Base-by-base conservation (phyloP, 768 basidiomycete genomes). In the Mycena amicta region DNA sequence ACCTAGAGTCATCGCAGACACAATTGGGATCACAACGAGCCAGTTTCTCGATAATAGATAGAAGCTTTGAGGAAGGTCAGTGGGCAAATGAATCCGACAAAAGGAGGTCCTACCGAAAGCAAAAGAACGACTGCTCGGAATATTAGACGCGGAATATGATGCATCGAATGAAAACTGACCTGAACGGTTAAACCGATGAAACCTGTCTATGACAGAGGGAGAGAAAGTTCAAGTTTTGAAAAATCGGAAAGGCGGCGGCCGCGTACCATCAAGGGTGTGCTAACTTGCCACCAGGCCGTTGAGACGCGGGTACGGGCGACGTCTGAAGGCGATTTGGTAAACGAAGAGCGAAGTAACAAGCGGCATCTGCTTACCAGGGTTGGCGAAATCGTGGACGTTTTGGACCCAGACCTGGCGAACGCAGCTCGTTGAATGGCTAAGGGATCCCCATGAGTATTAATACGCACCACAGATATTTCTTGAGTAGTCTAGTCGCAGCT, bases 341-440 rank as follows among this genome's bases (percentile, higher is more conserved):
- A n/a, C n/a, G n/a, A n/a, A 37, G 33, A 37, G 18, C 18, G 18
- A 13, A 25, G 22, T 8, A 26, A 5, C 47, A 13, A 12, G 12
- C 11, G 18, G n/a, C 8, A 37, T 37, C 18, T 20, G 12, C 12
- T 13, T 27, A 22, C 25, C 25, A 15, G 47, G 22, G 18, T 37
- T 13, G 26, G 47, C 47, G 47, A 27, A 8, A 30, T 58, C 57
- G 27, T 52, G 50, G 23, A 57, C 56, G 20, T 52, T 31, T 22
- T 46, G 56, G 2, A 57, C 41, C 56, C 56, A 57, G 2, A 57
- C 56, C 41, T 29, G n/a, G n/a, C n/a, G n/a, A n/a, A n/a, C n/a
- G n/a, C n/a, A n/a, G n/a, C n/a, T n/a, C n/a, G n/a, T n/a, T n/a
- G n/a, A n/a, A n/a, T n/a, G n/a, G n/a, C n/a, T n/a, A n/a, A n/a